Conservation (phyloP, 306 rosid genomes). For the Vigna mungo region DNA sequence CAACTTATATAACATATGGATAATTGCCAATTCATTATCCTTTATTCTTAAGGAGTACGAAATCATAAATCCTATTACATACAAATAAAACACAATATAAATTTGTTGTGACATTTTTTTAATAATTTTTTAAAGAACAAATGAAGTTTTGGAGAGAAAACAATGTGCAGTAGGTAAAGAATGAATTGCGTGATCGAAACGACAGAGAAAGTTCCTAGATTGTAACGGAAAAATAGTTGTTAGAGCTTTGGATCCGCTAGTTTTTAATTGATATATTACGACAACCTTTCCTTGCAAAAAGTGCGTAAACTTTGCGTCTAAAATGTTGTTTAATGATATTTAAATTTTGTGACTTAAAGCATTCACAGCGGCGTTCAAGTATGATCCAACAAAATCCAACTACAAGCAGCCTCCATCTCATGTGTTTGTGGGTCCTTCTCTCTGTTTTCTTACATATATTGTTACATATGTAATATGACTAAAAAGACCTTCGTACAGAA, state of each 20-base stretch:
- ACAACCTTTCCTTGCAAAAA: constrained; percentile 37
- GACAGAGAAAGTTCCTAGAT: constrained; percentile 20
- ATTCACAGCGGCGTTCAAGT: constrained; percentile 42
- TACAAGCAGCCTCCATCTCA: constrained; percentile 40
- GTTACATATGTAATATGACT: constrained; percentile 30
- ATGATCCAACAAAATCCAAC: constrained; percentile 46
- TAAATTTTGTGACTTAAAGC: constrained; percentile 19
- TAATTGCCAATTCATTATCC: too few species aligned
- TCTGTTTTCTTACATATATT: background rate
- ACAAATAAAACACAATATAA: background rate
- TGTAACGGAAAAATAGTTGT: constrained; percentile 22
- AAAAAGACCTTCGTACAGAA: constrained; percentile 34
- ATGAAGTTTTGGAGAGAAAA: background rate
- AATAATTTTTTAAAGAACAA: background rate
- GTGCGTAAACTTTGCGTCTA: constrained; percentile 19
- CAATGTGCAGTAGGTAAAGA: background rate
- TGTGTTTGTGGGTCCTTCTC: constrained; percentile 47
- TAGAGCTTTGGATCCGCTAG: constrained; percentile 31
- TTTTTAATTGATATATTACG: constrained; percentile 31
- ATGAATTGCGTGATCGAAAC: constrained; percentile 1
- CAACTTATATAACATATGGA: too few species aligned
- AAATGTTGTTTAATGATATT: background rate
- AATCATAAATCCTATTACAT: background rate
- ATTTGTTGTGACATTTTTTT: background rate
- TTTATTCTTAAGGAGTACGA: too few species aligned